Evolutionary conservation across 2,329 filamentous ascomycete genomes (phyloP).

Genomic region (Neonectria coccinea): DNA sequence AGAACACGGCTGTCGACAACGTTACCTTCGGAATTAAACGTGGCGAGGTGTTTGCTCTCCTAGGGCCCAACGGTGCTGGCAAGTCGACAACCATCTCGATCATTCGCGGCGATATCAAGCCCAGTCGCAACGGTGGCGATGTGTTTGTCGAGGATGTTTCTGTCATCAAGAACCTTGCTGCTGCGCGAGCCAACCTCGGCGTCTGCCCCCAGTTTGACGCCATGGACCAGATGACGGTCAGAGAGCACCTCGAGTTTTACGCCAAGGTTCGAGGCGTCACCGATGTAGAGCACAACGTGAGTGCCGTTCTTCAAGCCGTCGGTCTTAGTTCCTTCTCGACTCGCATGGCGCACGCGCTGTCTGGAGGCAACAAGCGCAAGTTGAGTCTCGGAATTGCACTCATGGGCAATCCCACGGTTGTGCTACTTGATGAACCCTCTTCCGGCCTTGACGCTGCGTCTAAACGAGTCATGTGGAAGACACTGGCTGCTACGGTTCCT

Average conservation of each 20-base stretch:
- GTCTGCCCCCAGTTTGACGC: slow-evolving; percentile 92
- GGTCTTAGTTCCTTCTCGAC: slow-evolving; percentile 77
- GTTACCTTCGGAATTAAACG: slow-evolving; percentile 84
- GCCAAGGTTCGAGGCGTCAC: slow-evolving; percentile 83
- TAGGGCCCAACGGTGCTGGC: slow-evolving; percentile 92
- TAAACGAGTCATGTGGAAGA: slow-evolving; percentile 94
- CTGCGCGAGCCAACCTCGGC: slow-evolving; percentile 82
- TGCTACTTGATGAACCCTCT: slow-evolving; percentile 89
- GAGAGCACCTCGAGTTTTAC: slow-evolving; percentile 89
- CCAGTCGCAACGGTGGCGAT: slow-evolving; percentile 77
- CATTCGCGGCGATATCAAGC: slow-evolving; percentile 88
- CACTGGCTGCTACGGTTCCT: slow-evolving; percentile 76
- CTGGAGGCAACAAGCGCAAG: slow-evolving; percentile 95
- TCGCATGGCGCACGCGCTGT: slow-evolving; percentile 82
- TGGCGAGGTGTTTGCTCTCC: slow-evolving; percentile 87
- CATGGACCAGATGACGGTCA: slow-evolving; percentile 90
- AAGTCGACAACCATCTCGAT: slow-evolving; percentile 92
- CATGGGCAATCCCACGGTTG: slow-evolving; percentile 89
- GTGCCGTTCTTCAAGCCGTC: slow-evolving; percentile 82
- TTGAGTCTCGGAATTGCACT: slow-evolving; percentile 88
- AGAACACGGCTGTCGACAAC: slow-evolving; percentile 85
- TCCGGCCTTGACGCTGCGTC: slow-evolving; percentile 91
- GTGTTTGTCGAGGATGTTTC: slow-evolving; percentile 84
- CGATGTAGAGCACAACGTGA: slow-evolving; percentile 81
- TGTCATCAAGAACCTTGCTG: slow-evolving; percentile 77